These are phyloP conservation scores for Tulasnella sp. DNA, from an alignment of 768 basidiomycete species.

Conservation along the genomic window DNA sequence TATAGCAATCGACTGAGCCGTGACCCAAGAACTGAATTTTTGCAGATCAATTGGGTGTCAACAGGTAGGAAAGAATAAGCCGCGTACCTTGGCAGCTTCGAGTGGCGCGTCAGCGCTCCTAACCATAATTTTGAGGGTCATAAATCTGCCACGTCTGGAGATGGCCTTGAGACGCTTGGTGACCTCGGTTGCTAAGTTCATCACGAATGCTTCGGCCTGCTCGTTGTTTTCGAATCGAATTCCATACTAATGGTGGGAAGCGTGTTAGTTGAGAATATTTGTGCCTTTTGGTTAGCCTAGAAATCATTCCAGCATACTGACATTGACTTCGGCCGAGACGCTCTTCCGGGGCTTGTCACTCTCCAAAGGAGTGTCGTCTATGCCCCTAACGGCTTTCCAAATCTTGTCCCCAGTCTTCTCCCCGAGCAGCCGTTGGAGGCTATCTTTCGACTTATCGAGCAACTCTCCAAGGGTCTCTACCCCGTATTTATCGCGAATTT, in stretches of 20 bases:
- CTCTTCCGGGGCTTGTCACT: constrained; percentile 83
- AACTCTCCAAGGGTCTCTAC: constrained; percentile 64
- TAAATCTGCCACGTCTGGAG: constrained; percentile 63
- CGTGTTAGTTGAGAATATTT: no score
- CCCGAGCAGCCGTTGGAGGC: constrained; percentile 70
- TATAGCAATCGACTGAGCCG: constrained; percentile 77
- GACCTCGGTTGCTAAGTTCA: constrained; percentile 74
- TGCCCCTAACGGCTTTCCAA: constrained; percentile 76
- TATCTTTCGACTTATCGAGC: constrained; percentile 58
- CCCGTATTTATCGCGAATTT: constrained; percentile 76
- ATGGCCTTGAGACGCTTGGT: constrained; percentile 63
- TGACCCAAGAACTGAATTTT: constrained; percentile 78
- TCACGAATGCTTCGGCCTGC: constrained; percentile 75
- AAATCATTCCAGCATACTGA: constrained; percentile 43
- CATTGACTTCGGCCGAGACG: constrained; percentile 93
- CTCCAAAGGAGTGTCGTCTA: constrained; percentile 76
- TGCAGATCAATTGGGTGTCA: constrained; percentile 8
- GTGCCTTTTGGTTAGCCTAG: neutral
- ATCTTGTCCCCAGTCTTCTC: constrained; percentile 78
- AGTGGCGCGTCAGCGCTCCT: constrained; percentile 80
- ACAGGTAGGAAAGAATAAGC: constrained; percentile 7
- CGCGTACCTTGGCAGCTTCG: constrained; percentile 78
- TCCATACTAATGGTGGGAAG: constrained; percentile 64
- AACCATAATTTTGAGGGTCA: constrained; percentile 87
- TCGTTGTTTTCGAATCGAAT: constrained; percentile 84